Conservation (phyloP, 345 rosid species). For the Laguncularia racemosa region DNA sequence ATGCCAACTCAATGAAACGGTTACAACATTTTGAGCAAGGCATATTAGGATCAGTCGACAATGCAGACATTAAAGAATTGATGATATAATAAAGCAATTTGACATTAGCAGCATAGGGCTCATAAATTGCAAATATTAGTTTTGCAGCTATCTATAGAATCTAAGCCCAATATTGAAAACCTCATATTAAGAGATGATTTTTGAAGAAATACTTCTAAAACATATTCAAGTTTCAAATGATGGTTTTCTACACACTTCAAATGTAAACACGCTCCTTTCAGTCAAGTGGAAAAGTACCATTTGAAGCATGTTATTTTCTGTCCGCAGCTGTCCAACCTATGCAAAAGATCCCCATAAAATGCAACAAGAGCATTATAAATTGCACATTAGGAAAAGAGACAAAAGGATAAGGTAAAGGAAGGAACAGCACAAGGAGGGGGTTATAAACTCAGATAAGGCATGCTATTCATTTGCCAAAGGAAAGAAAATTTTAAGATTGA, state of each 20-base stretch:
- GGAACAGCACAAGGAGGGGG: not conserved
- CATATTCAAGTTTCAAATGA: not conserved
- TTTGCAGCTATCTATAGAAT: not conserved
- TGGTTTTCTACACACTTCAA: no score
- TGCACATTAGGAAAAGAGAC: not conserved
- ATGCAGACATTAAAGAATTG: no score
- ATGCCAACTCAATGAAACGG: no score
- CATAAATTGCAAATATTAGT: not conserved
- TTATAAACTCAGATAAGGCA: not conserved
- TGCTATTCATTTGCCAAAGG: not conserved
- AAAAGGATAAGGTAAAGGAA: not conserved
- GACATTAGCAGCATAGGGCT: not conserved
- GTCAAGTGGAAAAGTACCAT: constrained; percentile 42
- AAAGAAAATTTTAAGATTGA: not conserved
- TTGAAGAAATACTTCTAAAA: constrained; percentile 6
- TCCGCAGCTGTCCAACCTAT: constrained; percentile 48
- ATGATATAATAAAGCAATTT: no score
- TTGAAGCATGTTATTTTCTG: constrained; percentile 76
- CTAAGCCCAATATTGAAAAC: not conserved
- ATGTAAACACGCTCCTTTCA: no score
- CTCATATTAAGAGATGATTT: not conserved
- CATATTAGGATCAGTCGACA: no score
- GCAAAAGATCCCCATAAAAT: constrained; percentile 9
- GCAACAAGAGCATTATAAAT: constrained; percentile 6
- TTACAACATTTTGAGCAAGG: no score